Evolutionary conservation across 129 eudicot species (phyloP).

Genomic region (Flaveria trinervia): DNA sequence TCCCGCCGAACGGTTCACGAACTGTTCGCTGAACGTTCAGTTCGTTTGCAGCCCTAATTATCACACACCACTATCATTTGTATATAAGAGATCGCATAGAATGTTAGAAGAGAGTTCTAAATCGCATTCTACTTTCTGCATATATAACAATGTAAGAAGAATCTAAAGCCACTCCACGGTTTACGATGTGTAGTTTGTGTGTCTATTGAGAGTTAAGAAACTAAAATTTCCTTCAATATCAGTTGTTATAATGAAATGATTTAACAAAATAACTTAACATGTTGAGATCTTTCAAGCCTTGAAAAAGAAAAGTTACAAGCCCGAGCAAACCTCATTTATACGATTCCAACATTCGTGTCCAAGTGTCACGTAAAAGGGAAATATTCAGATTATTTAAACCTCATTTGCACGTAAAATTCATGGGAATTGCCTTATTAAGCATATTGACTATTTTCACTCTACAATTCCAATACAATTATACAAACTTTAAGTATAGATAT

Average conservation of each 20-base stretch:
- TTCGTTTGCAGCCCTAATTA: no score
- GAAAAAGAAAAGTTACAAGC: not conserved
- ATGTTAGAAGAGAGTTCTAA: no score
- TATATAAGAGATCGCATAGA: no score
- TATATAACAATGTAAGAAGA: no score
- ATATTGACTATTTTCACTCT: not conserved
- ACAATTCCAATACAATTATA: no score
- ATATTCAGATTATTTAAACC: not conserved
- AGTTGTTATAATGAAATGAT: not conserved
- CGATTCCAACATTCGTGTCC: not conserved
- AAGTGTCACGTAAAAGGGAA: not conserved
- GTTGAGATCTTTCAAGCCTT: no score
- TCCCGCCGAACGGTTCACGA: no score
- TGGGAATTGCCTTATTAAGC: not conserved
- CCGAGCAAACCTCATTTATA: not conserved
- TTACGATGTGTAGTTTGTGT: not conserved
- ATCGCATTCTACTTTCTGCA: no score
- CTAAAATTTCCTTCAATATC: not conserved
- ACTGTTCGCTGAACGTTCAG: no score
- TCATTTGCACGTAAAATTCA: not conserved
- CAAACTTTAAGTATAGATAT: no score
- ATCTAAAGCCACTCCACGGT: not conserved
- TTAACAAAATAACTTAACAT: not conserved
- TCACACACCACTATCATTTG: no score
- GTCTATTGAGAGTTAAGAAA: not conserved